A percentile compares a stretch with the other conserved stretches of the same genome.
Conservation (phyloP, 371 early-diverging fungal genomes). For the Rhizopus delemar region DNA sequence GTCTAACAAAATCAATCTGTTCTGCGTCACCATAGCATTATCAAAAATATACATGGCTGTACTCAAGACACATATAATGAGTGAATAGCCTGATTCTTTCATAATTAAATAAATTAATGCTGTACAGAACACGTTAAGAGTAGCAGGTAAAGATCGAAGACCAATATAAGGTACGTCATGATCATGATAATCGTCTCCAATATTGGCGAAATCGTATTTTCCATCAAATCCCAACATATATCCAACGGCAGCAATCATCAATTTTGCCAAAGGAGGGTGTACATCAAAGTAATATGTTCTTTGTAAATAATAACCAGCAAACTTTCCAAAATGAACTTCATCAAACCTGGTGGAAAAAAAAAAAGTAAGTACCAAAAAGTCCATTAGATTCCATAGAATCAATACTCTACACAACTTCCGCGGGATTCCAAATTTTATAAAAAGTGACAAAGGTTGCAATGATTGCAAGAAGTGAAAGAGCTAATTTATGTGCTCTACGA, state of each 20-base stretch:
- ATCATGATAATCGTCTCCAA: constrained; percentile 86
- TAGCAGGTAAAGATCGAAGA: constrained; percentile 79
- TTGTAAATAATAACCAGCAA: constrained; percentile 93
- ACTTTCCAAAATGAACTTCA: constrained; percentile 99
- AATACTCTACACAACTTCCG: constrained; percentile 71
- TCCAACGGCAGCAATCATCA: constrained; percentile 89
- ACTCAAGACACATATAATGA: constrained; percentile 75
- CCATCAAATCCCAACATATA: constrained; percentile 92
- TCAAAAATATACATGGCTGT: constrained; percentile 84
- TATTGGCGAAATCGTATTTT: constrained; percentile 89
- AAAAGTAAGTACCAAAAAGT: background rate
- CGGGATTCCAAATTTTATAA: constrained; percentile 64
- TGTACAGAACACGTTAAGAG: constrained; percentile 77
- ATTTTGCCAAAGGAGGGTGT: constrained; percentile 99
- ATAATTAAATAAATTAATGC: constrained; percentile 84
- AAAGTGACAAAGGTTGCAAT: constrained; percentile 27
- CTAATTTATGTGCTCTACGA: constrained; percentile 14
- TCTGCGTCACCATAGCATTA: constrained; percentile 91
- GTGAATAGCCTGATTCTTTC: constrained; percentile 83
- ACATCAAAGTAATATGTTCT: constrained; percentile 99
- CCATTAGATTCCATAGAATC: constrained; percentile 27
- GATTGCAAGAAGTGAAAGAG: constrained; percentile 10
- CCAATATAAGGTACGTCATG: constrained; percentile 90
- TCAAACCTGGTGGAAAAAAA: constrained; percentile 52
- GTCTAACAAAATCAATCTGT: constrained; percentile 91